These are phyloP conservation scores for Globisporangium abappressorium DNA, from an alignment of 352 stramenopile genomes.

Conservation along the genomic window DNA sequence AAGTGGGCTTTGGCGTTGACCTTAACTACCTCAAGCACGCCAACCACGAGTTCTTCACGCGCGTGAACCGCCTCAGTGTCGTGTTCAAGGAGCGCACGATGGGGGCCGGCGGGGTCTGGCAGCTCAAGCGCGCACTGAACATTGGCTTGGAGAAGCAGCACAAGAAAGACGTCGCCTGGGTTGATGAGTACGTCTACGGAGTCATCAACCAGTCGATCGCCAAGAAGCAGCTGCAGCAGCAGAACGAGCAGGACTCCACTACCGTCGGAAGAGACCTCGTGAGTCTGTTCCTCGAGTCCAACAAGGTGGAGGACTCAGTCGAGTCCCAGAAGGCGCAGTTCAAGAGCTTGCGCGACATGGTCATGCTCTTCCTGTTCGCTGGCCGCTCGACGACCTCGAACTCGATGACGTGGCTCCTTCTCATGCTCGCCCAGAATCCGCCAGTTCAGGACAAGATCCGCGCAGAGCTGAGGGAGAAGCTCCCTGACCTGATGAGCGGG, in stretches of 20 bases:
- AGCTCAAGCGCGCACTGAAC: slow-evolving; percentile 28
- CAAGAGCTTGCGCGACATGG: slow-evolving; percentile 60
- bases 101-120: slow-evolving; percentile 35
- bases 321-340: not conserved
- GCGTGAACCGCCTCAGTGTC: slow-evolving; percentile 37
- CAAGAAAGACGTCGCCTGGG: slow-evolving; percentile 20
- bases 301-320: not conserved
- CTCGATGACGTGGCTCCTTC: slow-evolving; percentile 79
- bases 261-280: slow-evolving; percentile 1
- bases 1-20: slow-evolving; percentile 46
- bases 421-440: slow-evolving; percentile 61
- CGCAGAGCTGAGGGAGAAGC: slow-evolving; percentile 38
- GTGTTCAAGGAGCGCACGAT: slow-evolving; percentile 31
- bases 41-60: slow-evolving; percentile 42
- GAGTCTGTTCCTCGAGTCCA: slow-evolving; percentile 7
- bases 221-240: not conserved
- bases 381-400: slow-evolving; percentile 73
- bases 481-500: slow-evolving; percentile 30
- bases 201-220: slow-evolving; percentile 17
- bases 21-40: slow-evolving; percentile 30
- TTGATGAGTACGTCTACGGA: not conserved
- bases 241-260: not conserved
- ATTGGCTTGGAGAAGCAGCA: slow-evolving; percentile 28
- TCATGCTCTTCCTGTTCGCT: slow-evolving; percentile 66
- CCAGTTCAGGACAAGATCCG: slow-evolving; percentile 44